These are phyloP conservation scores for Rubroboletus pulcherrimus DNA, from an alignment of 768 basidiomycete species.

Conservation along the genomic window DNA sequence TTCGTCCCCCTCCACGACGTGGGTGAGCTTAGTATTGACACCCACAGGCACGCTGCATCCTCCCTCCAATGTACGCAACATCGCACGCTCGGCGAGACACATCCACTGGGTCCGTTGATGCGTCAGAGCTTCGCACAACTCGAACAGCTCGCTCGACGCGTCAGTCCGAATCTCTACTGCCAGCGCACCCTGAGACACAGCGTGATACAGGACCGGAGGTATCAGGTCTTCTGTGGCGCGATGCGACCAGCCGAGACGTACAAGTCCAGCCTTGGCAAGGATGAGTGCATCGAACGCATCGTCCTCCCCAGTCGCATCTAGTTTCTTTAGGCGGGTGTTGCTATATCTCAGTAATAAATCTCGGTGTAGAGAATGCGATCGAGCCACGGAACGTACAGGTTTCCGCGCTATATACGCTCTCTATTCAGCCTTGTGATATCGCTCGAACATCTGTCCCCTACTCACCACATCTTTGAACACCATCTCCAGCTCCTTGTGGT, in stretches of 20 bases:
- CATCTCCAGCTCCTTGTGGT: constrained; percentile 34
- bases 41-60: constrained; percentile 98
- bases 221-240: constrained; percentile 73
- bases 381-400: constrained; percentile 55
- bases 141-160: constrained; percentile 53
- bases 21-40: constrained; percentile 51
- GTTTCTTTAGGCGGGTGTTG: constrained; percentile 86
- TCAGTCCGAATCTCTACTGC: constrained; percentile 77
- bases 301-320: constrained; percentile 64
- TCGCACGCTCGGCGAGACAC: constrained; percentile 82
- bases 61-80: constrained; percentile 87
- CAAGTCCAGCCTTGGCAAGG: constrained; percentile 89
- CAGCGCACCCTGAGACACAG: constrained; percentile 94
- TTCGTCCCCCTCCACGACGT: constrained; percentile 29
- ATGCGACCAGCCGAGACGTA: constrained; percentile 69
- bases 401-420: constrained; percentile 60
- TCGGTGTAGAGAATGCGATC: background rate
- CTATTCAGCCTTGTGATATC: background rate
- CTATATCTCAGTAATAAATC: constrained; percentile 36
- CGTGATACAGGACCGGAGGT: constrained; percentile 76
- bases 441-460: constrained; percentile 10
- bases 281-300: constrained; percentile 84
- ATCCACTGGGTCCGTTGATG: constrained; percentile 76
- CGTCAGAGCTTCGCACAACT: constrained; percentile 63
- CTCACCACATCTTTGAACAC: constrained; percentile 87